phyloP scores from a whole-genome alignment of 2,329 filamentous ascomycete genomes.

The Aureobasidium lini region DNA sequence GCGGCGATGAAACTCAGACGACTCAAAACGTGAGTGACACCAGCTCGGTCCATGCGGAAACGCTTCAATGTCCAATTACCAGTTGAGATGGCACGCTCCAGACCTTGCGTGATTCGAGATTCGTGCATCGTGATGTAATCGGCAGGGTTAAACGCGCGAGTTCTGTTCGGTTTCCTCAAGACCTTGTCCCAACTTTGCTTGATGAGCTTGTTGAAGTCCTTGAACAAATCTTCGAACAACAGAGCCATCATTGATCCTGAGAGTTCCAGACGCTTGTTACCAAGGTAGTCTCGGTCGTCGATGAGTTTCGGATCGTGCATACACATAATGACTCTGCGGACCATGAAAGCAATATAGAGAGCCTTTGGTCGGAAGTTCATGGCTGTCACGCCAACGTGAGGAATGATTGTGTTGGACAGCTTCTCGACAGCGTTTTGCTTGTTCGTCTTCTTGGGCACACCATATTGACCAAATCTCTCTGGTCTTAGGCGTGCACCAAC shows the following conservation, averaged over 20 bases:
- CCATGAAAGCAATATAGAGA: constrained; percentile 94
- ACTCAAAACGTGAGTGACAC: constrained; percentile 93
- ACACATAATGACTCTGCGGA: constrained; percentile 89
- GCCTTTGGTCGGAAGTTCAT: constrained; percentile 97
- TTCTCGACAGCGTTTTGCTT: constrained; percentile 90
- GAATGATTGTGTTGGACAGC: constrained; percentile 84
- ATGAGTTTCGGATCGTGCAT: constrained; percentile 82
- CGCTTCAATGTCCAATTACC: constrained; percentile 98
- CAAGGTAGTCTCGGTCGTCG: constrained; percentile 94
- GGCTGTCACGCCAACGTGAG: constrained; percentile 84
- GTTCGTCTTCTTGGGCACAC: constrained; percentile 57
- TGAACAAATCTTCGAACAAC: constrained; percentile 96
- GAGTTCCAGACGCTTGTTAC: constrained; percentile 91
- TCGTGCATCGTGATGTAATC: constrained; percentile 78
- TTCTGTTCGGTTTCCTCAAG: constrained; percentile 85
- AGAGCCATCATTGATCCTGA: constrained; percentile 90
- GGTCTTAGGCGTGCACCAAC: constrained; percentile 84
- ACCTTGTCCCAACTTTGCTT: constrained; percentile 94
- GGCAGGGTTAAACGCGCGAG: constrained; percentile 79
- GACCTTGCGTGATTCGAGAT: constrained; percentile 80
- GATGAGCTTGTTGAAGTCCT: constrained; percentile 82
- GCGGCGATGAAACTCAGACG: constrained; percentile 93
- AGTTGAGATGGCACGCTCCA: constrained; percentile 93
- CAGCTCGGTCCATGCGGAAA: constrained; percentile 97
- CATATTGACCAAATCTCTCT: constrained; percentile 53